phyloP scores from a whole-genome alignment of 805 yeast genomes.

The Yarrowia bubula region DNA sequence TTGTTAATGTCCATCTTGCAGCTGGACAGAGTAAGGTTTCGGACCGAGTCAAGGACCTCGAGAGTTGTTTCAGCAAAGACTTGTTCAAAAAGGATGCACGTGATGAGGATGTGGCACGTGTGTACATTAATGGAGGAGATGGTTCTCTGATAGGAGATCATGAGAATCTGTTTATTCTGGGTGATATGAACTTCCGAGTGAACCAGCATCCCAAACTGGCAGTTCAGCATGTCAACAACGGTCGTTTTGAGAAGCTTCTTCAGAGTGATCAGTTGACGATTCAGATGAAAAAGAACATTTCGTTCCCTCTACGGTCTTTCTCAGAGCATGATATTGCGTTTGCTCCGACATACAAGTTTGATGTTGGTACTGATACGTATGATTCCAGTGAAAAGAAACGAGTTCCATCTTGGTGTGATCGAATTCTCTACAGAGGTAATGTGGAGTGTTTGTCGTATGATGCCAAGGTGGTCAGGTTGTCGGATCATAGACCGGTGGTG shows the following conservation, averaged over 20 bases:
- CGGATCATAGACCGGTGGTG: constrained; percentile 90
- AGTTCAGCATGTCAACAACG: constrained; percentile 49
- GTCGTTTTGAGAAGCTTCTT: constrained; percentile 53
- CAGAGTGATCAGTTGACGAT: constrained; percentile 74
- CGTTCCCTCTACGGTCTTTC: constrained; percentile 62
- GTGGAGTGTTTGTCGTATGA: constrained; percentile 62
- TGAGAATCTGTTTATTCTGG: constrained; percentile 84
- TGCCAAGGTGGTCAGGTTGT: constrained; percentile 57
- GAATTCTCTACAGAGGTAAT: constrained; percentile 67
- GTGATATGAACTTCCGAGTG: constrained; percentile 89
- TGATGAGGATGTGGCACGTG: constrained; percentile 21
- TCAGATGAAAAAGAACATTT: constrained; percentile 74
- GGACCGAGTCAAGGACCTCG: constrained; percentile 84
- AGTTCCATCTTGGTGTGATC: constrained; percentile 97
- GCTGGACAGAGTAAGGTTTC: constrained; percentile 82
- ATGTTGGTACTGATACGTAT: constrained; percentile 75
- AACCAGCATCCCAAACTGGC: constrained; percentile 69
- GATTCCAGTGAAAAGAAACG: constrained; percentile 91
- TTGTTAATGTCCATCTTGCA: constrained; percentile 85
- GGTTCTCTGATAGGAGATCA: constrained; percentile 64
- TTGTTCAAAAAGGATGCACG: constrained; percentile 30
- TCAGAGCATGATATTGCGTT: constrained; percentile 72
- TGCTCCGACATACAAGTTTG: constrained; percentile 92
- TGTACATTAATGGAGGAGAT: constrained; percentile 42
- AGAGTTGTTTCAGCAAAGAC: constrained; percentile 55